These are phyloP conservation scores for Zizania latifolia DNA, from an alignment of 176 grass and related monocot species.

Conservation along the genomic window DNA sequence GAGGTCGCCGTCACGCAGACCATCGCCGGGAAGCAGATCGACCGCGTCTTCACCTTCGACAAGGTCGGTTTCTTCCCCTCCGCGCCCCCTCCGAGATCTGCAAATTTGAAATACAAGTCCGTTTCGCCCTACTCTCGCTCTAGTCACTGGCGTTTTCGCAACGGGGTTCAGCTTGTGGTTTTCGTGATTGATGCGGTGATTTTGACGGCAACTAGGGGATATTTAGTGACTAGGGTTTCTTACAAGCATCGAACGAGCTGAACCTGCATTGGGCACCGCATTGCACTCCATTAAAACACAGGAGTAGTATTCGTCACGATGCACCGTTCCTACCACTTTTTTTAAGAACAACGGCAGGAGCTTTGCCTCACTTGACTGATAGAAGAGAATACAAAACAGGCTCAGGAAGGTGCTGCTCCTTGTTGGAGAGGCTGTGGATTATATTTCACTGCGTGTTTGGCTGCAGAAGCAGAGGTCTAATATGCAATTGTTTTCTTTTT, in stretches of 20 bases:
- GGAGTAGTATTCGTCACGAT: too few relatives aligned
- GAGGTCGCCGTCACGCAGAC: slow-evolving; percentile 85
- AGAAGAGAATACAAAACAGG: neutral
- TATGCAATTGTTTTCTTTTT: neutral
- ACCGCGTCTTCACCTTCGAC: slow-evolving; percentile 92
- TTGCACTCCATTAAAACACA: slow-evolving; percentile 1
- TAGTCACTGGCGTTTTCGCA: neutral
- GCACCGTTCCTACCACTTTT: too few relatives aligned
- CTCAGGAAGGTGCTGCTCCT: neutral
- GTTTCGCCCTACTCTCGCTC: neutral
- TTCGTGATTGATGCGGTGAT: neutral
- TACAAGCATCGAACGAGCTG: neutral
- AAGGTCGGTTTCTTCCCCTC: slow-evolving; percentile 43
- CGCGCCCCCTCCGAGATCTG: neutral
- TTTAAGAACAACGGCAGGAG: too few relatives aligned
- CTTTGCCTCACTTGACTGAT: too few relatives aligned
- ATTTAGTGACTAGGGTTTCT: neutral
- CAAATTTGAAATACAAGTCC: neutral
- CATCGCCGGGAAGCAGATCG: slow-evolving; percentile 83
- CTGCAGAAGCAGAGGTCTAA: neutral
- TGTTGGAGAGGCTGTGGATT: neutral
- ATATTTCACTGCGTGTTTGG: neutral
- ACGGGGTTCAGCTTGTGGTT: too few relatives aligned
- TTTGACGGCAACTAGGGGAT: neutral
- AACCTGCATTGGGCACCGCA: neutral